Conservation (phyloP, 108 stramenopile species). For the Mayamaea pseudoterrestris region DNA sequence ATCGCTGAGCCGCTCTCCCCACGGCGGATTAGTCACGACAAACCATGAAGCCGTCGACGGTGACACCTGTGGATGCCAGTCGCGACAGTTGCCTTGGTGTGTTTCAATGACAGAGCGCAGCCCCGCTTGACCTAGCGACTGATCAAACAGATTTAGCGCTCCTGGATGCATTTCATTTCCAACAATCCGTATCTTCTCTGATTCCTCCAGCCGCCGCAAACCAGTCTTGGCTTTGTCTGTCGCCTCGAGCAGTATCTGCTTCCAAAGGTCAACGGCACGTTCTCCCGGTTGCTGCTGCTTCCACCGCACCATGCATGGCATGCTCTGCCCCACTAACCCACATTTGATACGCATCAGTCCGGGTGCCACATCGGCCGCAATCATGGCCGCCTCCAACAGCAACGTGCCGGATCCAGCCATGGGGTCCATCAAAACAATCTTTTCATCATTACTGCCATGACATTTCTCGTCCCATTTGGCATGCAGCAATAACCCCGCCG, state of each 20-base stretch:
- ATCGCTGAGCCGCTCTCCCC: constrained; percentile 62
- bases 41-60: background rate
- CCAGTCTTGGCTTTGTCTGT: constrained; percentile 36
- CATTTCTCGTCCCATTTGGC: constrained; percentile 40
- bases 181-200: background rate
- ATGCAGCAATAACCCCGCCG: constrained; percentile 56
- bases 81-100: constrained; percentile 47
- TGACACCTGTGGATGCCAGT: constrained; percentile 15
- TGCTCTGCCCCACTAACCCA: constrained; percentile 28
- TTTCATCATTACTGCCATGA: background rate
- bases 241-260: constrained; percentile 51
- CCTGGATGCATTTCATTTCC: constrained; percentile 40
- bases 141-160: constrained; percentile 23
- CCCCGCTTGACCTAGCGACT: constrained; percentile 34
- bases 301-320: constrained; percentile 64
- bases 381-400: constrained; percentile 58
- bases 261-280: constrained; percentile 32
- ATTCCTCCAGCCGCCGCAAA: constrained; percentile 26
- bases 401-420: constrained; percentile 76
- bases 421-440: constrained; percentile 50
- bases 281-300: constrained; percentile 21
- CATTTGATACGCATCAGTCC: constrained; percentile 50
- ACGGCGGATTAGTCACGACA: constrained; percentile 71
- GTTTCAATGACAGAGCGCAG: constrained; percentile 29
- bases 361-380: constrained; percentile 69